A percentile compares a stretch with the other conserved stretches of the same genome.
Evolutionary conservation across 257 asterid species (phyloP).

Genomic region (Fraxinus anomala): DNA sequence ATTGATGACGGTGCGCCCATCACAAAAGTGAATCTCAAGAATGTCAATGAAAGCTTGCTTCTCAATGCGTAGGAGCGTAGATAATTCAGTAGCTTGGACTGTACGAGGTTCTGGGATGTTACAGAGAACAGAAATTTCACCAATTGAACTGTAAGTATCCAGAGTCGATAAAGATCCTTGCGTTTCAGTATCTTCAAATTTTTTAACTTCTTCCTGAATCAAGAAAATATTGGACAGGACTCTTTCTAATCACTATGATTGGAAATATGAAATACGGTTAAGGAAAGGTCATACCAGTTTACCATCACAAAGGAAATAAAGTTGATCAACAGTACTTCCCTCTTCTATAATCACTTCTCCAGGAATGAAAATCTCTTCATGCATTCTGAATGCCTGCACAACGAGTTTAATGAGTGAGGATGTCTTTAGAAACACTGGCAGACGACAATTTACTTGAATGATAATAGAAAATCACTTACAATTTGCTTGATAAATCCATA

Average conservation of each 20-base stretch:
- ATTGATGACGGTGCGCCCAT: slow-evolving; percentile 55
- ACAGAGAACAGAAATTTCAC: slow-evolving; percentile 60
- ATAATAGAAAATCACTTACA: slow-evolving; percentile 40
- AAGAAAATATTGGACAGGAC: background rate
- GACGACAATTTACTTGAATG: background rate
- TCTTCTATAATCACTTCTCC: slow-evolving; percentile 68
- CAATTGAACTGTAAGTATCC: slow-evolving; percentile 45
- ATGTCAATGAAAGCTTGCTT: slow-evolving; percentile 47
- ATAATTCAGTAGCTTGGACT: slow-evolving; percentile 50
- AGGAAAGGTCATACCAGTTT: slow-evolving; percentile 46
- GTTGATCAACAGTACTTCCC: slow-evolving; percentile 55
- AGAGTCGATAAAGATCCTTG: slow-evolving; percentile 34
- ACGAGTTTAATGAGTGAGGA: background rate
- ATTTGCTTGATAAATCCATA: slow-evolving; percentile 57
- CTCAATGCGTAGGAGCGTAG: slow-evolving; percentile 55
- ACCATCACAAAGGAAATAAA: slow-evolving; percentile 63
- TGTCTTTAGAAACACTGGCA: background rate
- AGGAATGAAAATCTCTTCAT: slow-evolving; percentile 73
- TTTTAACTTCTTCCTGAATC: slow-evolving; percentile 48
- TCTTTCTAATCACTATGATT: background rate
- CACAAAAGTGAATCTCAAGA: slow-evolving; percentile 48
- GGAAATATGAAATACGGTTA: background rate
- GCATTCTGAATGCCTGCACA: slow-evolving; percentile 52
- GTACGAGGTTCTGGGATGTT: slow-evolving; percentile 52
- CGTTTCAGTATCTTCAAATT: slow-evolving; percentile 37